Evolutionary conservation across 805 yeast species (phyloP), one percentile per base, ranked within the genome.

Genomic region (Monosporozyma solicola): DNA sequence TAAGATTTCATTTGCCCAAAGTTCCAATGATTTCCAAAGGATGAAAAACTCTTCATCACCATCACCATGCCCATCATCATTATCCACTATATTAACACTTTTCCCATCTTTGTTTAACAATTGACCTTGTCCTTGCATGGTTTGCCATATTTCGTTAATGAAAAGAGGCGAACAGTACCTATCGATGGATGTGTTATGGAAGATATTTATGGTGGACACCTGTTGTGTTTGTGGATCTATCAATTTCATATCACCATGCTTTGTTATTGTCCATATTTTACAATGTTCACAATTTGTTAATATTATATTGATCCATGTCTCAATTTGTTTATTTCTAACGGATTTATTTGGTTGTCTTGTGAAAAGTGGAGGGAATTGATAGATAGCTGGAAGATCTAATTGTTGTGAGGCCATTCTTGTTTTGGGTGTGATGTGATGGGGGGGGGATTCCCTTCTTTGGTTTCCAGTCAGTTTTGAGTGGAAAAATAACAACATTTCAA

Each of bases 281-380:
- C 80, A 70, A 52, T 67, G 71, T 57, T 78, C 74, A 59, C 95
- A 84, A 60, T 80, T 87, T 5, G 74, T 72, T 9, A 85, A 65
- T 0, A 92, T 71, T 29, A 92, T 68, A 46, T 78, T 73, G 29
- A 75, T 71, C 99, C 99, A 92, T 52, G 85, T 80, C n/a, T 76
- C 75, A 15, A 85, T 70, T 68, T 92, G 99, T 10, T 88, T 83
- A 32, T 78, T 76, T 72, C 87, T 80, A 1, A 94, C 84, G 10
- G 86, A 80, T 39, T 82, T 78, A 61, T 92, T 91, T 24, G 94
- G 90, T 69, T 92, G 99, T 55, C 81, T 77, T 8, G 98, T 94
- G 71, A 82, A 92, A 59, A 92, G 80, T 0, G 99, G 99, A 5
- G 97, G 97, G 67, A 90, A 92, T 41, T 80, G 74, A 61, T 82